Conservation (phyloP, 495 filamentous ascomycete genomes). For the Ascodesmis nigricans region DNA sequence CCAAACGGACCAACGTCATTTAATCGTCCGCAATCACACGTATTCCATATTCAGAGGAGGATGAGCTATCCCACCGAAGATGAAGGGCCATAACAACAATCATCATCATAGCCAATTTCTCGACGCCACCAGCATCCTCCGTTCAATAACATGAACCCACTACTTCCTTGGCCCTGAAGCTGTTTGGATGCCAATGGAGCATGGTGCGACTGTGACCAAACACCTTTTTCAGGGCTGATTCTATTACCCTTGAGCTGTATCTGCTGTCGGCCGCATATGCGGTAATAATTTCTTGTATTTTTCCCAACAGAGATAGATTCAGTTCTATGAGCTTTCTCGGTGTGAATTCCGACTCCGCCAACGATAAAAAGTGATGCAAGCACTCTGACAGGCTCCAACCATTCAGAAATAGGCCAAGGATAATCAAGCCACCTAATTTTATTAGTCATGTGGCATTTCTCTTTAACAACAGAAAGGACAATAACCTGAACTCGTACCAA, state of each 20-base stretch:
- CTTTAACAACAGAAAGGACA: neutral
- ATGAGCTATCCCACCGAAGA: too few relatives aligned
- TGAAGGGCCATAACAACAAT: too few relatives aligned
- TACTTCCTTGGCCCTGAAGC: too few relatives aligned
- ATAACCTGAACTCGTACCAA: constrained; percentile 17
- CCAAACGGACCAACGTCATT: too few relatives aligned
- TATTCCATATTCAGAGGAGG: too few relatives aligned
- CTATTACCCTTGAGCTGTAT: constrained; percentile 9
- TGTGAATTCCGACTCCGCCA: constrained; percentile 9
- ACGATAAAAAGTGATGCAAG: constrained; percentile 8
- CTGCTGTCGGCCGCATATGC: constrained; percentile 10
- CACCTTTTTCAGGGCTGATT: constrained; percentile 10
- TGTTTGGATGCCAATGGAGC: constrained; percentile 10
- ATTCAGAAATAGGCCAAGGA: constrained; percentile 10
- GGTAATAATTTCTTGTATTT: constrained; percentile 3
- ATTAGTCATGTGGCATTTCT: too few relatives aligned
- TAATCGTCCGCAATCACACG: too few relatives aligned
- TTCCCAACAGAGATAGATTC: constrained; percentile 7
- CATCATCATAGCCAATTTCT: too few relatives aligned
- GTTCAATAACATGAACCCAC: too few relatives aligned
- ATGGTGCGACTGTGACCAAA: constrained; percentile 7
- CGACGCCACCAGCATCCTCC: too few relatives aligned
- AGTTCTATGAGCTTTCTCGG: neutral
- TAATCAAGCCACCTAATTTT: constrained; percentile 10
- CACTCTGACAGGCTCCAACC: constrained; percentile 11